Conservation (phyloP, 78 protist species). For the Protostelium mycophagum region DNA sequence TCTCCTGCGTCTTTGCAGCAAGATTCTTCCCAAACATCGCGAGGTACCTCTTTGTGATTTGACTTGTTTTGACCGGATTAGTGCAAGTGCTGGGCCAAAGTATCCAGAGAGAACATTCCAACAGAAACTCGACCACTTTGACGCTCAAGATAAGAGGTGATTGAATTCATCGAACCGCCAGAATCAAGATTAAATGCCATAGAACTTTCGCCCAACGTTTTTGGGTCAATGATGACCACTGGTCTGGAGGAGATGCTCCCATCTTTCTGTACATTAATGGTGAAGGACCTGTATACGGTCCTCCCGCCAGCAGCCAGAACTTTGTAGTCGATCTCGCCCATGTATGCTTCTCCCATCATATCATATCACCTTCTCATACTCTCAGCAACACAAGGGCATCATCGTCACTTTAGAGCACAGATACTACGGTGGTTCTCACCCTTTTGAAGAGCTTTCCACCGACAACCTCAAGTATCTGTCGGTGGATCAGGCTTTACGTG, state of each 20-base stretch:
- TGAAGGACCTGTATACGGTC: slow-evolving; percentile 44
- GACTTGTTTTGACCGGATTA: too few species aligned
- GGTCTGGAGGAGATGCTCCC: slow-evolving; percentile 31
- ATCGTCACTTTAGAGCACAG: slow-evolving; percentile 81
- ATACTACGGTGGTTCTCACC: slow-evolving; percentile 76
- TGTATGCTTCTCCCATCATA: neutral
- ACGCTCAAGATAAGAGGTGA: slow-evolving; percentile 4
- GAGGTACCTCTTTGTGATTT: too few species aligned
- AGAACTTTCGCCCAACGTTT: slow-evolving; percentile 30
- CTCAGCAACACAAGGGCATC: slow-evolving; percentile 1
- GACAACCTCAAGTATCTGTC: slow-evolving; percentile 68
- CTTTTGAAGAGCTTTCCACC: slow-evolving; percentile 30
- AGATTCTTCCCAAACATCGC: too few species aligned
- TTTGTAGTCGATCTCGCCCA: slow-evolving; percentile 30
- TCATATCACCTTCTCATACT: neutral
- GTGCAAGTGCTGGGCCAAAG: too few species aligned
- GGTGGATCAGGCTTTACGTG: slow-evolving; percentile 63
- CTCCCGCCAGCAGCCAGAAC: slow-evolving; percentile 21
- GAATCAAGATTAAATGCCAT: neutral
- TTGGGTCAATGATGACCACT: slow-evolving; percentile 22
- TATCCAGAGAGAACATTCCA: slow-evolving; percentile 11
- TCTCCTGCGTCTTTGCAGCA: too few species aligned
- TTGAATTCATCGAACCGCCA: neutral
- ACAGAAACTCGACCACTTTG: slow-evolving; percentile 41
- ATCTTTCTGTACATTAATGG: slow-evolving; percentile 44